Percentiles rank a stretch among this genome's conserved stretches.
These are phyloP conservation scores for Pseudocercospora vitis DNA, from an alignment of 2,329 filamentous ascomycete species.

Conservation along the genomic window DNA sequence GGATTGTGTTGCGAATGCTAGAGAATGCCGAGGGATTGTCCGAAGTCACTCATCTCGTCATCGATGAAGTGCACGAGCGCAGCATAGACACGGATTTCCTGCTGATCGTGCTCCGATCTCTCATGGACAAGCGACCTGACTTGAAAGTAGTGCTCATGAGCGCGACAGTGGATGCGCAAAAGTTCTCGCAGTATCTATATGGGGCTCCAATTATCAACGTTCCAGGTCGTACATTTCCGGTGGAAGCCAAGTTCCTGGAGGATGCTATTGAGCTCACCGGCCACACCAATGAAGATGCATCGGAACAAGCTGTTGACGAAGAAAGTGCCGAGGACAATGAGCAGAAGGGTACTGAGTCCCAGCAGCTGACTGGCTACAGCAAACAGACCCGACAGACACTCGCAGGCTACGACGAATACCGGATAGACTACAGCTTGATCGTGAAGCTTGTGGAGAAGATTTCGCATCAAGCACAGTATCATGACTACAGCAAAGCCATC, in stretches of 20 bases:
- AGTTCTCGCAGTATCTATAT: slow-evolving; percentile 84
- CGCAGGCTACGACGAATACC: slow-evolving; percentile 80
- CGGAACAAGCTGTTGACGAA: slow-evolving; percentile 49
- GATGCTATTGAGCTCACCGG: slow-evolving; percentile 88
- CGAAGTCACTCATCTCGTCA: slow-evolving; percentile 87
- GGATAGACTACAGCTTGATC: slow-evolving; percentile 85
- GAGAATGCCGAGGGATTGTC: slow-evolving; percentile 82
- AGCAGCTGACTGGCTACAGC: slow-evolving; percentile 72
- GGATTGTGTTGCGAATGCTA: slow-evolving; percentile 97
- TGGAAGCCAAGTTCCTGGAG: slow-evolving; percentile 83
- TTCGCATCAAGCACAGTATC: slow-evolving; percentile 65
- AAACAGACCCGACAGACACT: slow-evolving; percentile 72
- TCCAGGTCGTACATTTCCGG: slow-evolving; percentile 90
- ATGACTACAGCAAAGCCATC: slow-evolving; percentile 80
- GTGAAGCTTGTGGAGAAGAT: slow-evolving; percentile 76
- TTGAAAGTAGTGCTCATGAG: slow-evolving; percentile 97
- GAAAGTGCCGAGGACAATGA: slow-evolving; percentile 45
- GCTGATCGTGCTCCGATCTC: slow-evolving; percentile 82
- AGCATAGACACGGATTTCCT: slow-evolving; percentile 97
- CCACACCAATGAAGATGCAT: slow-evolving; percentile 64
- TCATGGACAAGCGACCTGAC: slow-evolving; percentile 73
- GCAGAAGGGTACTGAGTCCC: slow-evolving; percentile 53
- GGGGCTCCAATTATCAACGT: slow-evolving; percentile 85
- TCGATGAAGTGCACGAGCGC: slow-evolving; percentile 97
- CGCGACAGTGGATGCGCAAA: slow-evolving; percentile 88